These are phyloP conservation scores for Taphrina deformans DNA, from an alignment of 1,139 yeast genomes.

Conservation along the genomic window DNA sequence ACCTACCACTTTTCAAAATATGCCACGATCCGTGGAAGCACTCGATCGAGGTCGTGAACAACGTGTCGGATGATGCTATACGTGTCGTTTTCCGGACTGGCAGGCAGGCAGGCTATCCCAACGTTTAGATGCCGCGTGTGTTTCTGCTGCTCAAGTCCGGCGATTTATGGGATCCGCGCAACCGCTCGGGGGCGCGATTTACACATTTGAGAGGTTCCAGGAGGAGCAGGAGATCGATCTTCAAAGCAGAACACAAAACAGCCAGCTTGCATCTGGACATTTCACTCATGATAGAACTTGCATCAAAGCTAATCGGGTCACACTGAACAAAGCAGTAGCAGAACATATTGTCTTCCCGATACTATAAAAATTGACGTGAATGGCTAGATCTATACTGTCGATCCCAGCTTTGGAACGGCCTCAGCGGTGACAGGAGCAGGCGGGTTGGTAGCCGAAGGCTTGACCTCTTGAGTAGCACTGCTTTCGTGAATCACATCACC, in stretches of 20 bases:
- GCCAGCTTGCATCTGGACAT: too few species aligned
- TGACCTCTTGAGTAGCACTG: constrained; percentile 3
- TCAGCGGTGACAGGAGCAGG: constrained; percentile 20
- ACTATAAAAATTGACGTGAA: not conserved
- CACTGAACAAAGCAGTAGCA: too few species aligned
- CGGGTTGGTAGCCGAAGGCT: not conserved
- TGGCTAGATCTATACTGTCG: constrained; percentile 20
- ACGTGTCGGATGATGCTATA: too few species aligned
- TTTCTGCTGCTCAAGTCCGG: not conserved
- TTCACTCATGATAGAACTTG: too few species aligned
- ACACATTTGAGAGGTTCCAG: not conserved
- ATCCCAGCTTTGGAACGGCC: constrained; percentile 26
- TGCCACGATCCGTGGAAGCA: too few species aligned
- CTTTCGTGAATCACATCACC: constrained; percentile 26
- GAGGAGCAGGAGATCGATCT: not conserved
- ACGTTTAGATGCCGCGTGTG: too few species aligned
- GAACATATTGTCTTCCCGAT: not conserved
- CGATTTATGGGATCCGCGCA: not conserved
- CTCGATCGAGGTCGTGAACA: too few species aligned
- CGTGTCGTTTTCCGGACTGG: not conserved
- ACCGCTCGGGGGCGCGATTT: not conserved
- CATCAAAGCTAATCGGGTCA: too few species aligned
- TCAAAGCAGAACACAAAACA: not conserved
- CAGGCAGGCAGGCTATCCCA: too few species aligned
- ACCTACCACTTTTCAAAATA: too few species aligned